These are phyloP conservation scores for Gossypium anomalum DNA, from an alignment of 345 rosid species.

Conservation along the genomic window DNA sequence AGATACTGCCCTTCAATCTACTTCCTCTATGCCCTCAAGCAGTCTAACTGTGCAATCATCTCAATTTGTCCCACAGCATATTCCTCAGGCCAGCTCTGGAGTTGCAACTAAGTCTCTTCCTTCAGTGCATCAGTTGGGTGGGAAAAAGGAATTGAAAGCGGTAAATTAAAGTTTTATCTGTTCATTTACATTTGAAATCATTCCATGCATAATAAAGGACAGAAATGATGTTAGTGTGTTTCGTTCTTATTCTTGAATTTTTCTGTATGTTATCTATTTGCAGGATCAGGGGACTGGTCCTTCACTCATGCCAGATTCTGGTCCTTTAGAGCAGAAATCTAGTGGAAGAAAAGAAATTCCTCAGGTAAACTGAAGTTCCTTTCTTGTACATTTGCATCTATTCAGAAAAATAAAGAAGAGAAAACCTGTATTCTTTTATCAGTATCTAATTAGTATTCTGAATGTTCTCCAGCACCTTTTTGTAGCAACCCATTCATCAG, in stretches of 20 bases:
- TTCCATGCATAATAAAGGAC: neutral
- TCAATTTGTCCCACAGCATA: neutral
- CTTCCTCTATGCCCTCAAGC: slow-evolving; percentile 2
- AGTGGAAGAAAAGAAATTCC: neutral
- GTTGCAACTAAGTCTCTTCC: slow-evolving; percentile 2
- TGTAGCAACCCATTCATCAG: neutral
- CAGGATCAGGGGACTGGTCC: neutral
- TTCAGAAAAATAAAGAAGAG: neutral
- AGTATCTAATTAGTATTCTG: neutral
- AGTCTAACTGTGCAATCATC: neutral
- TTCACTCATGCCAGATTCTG: neutral
- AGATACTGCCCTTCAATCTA: slow-evolving; percentile 34
- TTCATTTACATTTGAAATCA: neutral
- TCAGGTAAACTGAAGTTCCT: neutral
- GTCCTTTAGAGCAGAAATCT: neutral
- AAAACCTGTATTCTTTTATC: neutral
- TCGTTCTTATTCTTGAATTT: neutral
- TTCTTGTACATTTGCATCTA: neutral
- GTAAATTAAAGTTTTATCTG: neutral
- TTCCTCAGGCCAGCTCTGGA: slow-evolving; percentile 21
- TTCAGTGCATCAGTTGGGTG: neutral
- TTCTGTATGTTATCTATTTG: neutral
- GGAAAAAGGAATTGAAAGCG: neutral
- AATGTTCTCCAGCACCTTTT: neutral
- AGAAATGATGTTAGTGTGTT: neutral